Conservation (phyloP, 306 rosid species). For the Citrullus mucosospermus region DNA sequence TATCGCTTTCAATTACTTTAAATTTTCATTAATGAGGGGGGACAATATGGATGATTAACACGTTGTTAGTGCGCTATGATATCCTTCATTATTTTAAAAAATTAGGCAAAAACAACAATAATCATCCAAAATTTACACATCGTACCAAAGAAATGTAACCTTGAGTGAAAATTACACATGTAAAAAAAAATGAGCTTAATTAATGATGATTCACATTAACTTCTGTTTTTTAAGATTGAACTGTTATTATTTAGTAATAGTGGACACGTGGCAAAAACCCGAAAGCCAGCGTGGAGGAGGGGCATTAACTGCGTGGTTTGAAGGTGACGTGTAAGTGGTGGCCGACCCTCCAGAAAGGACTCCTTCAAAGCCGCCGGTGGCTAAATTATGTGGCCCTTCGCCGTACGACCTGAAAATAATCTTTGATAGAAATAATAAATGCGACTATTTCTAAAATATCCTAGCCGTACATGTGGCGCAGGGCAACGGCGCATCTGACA, state of each 20-base stretch:
- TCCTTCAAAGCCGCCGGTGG: slow-evolving; percentile 5
- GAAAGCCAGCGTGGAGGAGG: not conserved
- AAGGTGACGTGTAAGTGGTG: not conserved
- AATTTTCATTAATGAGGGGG: too few species aligned
- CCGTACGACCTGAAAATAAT: not conserved
- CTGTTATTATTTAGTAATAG: not conserved
- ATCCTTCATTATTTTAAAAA: too few species aligned
- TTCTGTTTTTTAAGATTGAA: too few species aligned
- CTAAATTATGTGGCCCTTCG: not conserved
- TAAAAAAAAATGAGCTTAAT: too few species aligned
- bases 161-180: too few species aligned
- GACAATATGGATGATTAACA: too few species aligned
- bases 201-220: too few species aligned
- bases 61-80: too few species aligned
- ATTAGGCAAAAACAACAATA: too few species aligned
- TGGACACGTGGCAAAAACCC: not conserved
- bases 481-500: not conserved
- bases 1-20: too few species aligned
- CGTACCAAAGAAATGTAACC: too few species aligned
- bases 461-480: not conserved
- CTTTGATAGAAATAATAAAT: not conserved
- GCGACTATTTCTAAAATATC: not conserved
- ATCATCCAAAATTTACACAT: too few species aligned
- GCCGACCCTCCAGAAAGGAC: not conserved
- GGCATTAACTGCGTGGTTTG: not conserved